These are phyloP conservation scores for Tylopilus sp. DNA, from an alignment of 768 basidiomycete genomes.

Conservation along the genomic window DNA sequence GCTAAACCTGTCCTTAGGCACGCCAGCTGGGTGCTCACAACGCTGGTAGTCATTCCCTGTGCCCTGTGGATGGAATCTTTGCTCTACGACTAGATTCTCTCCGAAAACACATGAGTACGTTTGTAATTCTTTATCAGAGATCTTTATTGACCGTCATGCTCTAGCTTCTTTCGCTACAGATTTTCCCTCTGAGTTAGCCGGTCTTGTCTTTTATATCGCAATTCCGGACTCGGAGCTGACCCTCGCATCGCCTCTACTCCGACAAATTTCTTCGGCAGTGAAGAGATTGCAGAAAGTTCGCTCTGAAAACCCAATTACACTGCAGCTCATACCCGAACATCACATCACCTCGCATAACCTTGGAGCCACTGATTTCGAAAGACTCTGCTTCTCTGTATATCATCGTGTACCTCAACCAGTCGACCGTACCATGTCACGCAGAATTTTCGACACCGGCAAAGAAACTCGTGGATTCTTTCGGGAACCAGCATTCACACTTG, in stretches of 20 bases:
- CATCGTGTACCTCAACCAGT: constrained; percentile 63
- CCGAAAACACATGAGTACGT: constrained; percentile 64
- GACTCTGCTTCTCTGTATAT: constrained; percentile 65
- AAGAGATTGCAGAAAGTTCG: constrained; percentile 52
- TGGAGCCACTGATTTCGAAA: constrained; percentile 33
- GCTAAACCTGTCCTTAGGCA: constrained; percentile 39
- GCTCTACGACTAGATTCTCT: constrained; percentile 67
- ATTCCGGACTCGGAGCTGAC: constrained; percentile 59
- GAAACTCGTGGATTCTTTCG: constrained; percentile 51
- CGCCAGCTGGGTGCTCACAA: constrained; percentile 58
- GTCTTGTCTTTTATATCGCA: constrained; percentile 66
- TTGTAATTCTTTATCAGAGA: constrained; percentile 11
- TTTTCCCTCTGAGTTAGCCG: constrained; percentile 36
- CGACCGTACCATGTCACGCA: constrained; percentile 57
- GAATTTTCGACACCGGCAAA: constrained; percentile 39
- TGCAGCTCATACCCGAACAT: constrained; percentile 74
- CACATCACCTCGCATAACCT: constrained; percentile 40
- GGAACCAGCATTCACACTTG: constrained; percentile 62
- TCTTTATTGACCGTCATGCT: constrained; percentile 1
- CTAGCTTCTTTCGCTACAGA: constrained; percentile 49
- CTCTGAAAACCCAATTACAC: constrained; percentile 48
- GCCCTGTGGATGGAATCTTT: constrained; percentile 54
- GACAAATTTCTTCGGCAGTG: constrained; percentile 62
- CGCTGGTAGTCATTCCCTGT: constrained; percentile 47
- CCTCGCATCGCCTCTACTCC: constrained; percentile 61